phyloP scores from a whole-genome alignment of 768 basidiomycete species.

The Coprinopsis marcescibilis region DNA sequence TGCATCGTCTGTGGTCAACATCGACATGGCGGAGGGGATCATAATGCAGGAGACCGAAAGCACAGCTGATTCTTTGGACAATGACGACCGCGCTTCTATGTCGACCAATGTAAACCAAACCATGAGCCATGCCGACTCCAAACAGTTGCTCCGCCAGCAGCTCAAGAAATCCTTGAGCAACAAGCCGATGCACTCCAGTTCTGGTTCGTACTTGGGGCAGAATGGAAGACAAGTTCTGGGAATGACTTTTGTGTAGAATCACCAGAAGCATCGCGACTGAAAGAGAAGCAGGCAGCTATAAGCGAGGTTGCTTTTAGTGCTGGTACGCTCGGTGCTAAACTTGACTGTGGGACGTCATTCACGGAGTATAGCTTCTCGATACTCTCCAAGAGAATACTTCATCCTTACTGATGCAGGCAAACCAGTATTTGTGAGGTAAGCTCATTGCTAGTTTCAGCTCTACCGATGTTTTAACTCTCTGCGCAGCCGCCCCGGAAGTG shows the following conservation, averaged over 20 bases:
- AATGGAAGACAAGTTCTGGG: constrained; percentile 1
- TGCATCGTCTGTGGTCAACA: constrained; percentile 63
- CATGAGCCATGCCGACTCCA: constrained; percentile 49
- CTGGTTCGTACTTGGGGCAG: neutral
- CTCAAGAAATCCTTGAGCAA: constrained; percentile 59
- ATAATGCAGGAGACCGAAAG: constrained; percentile 65
- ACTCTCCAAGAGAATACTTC: constrained; percentile 75
- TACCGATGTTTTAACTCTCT: constrained; percentile 1
- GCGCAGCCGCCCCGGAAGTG: constrained; percentile 44
- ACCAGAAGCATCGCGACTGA: constrained; percentile 22
- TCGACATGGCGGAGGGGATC: constrained; percentile 64
- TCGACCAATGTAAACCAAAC: constrained; percentile 37
- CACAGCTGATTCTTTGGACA: constrained; percentile 49
- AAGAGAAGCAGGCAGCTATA: constrained; percentile 26
- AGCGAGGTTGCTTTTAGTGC: constrained; percentile 35
- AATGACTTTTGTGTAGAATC: constrained; percentile 20
- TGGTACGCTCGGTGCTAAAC: constrained; percentile 24
- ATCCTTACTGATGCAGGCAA: constrained; percentile 95
- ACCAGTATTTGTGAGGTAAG: constrained; percentile 87
- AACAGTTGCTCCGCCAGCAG: constrained; percentile 64
- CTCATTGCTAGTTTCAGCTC: neutral
- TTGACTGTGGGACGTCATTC: constrained; percentile 4
- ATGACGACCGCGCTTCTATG: constrained; percentile 53
- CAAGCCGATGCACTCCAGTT: constrained; percentile 46
- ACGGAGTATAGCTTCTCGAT: constrained; percentile 28